Evolutionary conservation across 106 monocot genomes (phyloP).

Genomic region (Dioscorea dumetorum): DNA sequence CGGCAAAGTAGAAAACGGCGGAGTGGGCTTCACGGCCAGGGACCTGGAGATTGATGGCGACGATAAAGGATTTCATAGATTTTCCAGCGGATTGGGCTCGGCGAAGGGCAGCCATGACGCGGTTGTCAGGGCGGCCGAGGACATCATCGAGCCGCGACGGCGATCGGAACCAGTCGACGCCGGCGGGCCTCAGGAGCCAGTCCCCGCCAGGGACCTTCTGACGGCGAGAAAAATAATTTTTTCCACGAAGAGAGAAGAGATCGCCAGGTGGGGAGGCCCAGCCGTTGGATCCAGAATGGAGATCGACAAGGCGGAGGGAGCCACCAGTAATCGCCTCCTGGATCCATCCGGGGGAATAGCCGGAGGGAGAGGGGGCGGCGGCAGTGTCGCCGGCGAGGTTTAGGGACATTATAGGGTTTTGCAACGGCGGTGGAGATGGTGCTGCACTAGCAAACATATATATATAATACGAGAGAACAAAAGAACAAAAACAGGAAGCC

Average conservation of each 20-base stretch:
- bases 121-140: conserved; percentile 42
- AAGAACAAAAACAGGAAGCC: too few species aligned
- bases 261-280: conserved; percentile 75
- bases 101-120: conserved; percentile 31
- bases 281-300: conserved; percentile 58
- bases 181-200: conserved; percentile 57
- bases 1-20: conserved; percentile 70
- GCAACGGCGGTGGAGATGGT: too few species aligned
- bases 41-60: conserved; percentile 71
- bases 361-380: too few species aligned
- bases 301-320: conserved; percentile 53
- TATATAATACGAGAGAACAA: too few species aligned
- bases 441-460: too few species aligned
- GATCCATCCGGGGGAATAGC: conserved; percentile 16
- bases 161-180: conserved; percentile 74
- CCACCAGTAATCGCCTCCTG: conserved; percentile 41
- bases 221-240: conserved; percentile 24
- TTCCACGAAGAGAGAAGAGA: conserved; percentile 36
- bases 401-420: too few species aligned
- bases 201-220: conserved; percentile 43
- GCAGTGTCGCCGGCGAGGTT: too few species aligned
- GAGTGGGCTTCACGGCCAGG: conserved; percentile 59
- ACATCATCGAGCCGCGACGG: conserved; percentile 52
- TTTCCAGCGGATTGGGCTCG: conserved; percentile 19
- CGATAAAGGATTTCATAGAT: conserved; percentile 37